Evolutionary conservation across 352 stramenopile genomes (phyloP).

Genomic region (Phytophthora chlamydospora): DNA sequence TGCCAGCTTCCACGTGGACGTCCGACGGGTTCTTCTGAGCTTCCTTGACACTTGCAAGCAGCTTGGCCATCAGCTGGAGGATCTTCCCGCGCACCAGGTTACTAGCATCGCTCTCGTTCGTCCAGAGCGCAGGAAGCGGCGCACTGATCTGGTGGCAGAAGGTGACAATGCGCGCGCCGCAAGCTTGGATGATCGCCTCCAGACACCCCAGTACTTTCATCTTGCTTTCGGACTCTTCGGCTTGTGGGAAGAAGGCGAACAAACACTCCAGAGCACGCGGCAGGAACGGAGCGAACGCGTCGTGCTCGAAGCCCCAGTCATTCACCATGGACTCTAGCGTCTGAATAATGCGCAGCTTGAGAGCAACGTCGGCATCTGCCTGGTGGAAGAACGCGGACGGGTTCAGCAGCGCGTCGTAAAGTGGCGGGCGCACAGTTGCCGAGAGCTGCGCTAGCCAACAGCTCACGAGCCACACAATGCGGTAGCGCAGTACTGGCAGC

Average conservation of each 20-base stretch:
- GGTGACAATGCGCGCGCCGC: constrained; percentile 47
- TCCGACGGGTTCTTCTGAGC: constrained; percentile 21
- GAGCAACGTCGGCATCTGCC: constrained; percentile 51
- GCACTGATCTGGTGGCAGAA: constrained; percentile 73
- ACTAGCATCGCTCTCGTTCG: constrained; percentile 68
- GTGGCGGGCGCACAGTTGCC: constrained; percentile 61
- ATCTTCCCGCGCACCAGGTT: constrained; percentile 87
- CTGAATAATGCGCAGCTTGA: constrained; percentile 78
- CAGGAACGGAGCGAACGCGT: constrained; percentile 74
- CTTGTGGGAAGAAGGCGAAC: constrained; percentile 71
- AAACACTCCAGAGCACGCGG: constrained; percentile 63
- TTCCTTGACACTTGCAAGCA: constrained; percentile 67
- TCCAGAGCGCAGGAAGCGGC: constrained; percentile 75
- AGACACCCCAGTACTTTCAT: constrained; percentile 80
- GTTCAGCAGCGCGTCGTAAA: constrained; percentile 82
- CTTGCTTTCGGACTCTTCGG: constrained; percentile 74
- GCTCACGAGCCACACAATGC: constrained; percentile 87
- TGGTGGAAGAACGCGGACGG: constrained; percentile 40
- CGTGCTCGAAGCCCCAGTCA: constrained; percentile 84
- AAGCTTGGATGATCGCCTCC: constrained; percentile 75
- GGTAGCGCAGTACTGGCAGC: constrained; percentile 72
- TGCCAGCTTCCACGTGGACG: constrained; percentile 16
- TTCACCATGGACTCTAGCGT: constrained; percentile 81
- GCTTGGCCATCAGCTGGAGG: constrained; percentile 72
- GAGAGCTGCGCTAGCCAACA: constrained; percentile 88